Base-by-base conservation (phyloP, 768 basidiomycete genomes). In the Pleurotus ostreatus region DNA sequence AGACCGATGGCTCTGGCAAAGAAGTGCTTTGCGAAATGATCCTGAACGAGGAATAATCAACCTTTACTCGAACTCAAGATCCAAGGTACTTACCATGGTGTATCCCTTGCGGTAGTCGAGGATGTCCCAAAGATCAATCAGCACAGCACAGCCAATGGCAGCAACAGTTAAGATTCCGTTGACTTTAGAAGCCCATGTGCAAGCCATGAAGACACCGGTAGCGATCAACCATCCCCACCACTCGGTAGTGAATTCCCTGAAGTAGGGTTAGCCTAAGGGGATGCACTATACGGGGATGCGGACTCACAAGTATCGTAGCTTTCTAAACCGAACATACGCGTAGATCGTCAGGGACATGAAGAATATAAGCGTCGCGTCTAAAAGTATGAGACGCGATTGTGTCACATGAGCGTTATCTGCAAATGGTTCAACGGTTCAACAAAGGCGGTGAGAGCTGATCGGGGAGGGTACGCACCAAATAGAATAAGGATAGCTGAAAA, bases 141-240 rank as follows among this genome's bases (percentile, higher is more conserved):
- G 66, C 44, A 98, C 97, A 5, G 96, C 96, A 48, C 89, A 78
- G 1, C 97, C 97, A 61, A 99, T 85, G 12, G 91, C 83, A 41
- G 84, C 55, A 56, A 99, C 98, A 1, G 94, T 94, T 59, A 99
- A 78, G 47, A 98, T 77, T 37, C 97, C 97, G 63, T 98, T 98
- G 73, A 98, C 97, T 72, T 99, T 99, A 65, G 95, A 96, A 3
- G 91, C 93, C 82, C 97, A 91, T 1, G 94, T 92, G 70, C 94
- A 94, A 34, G 94, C 93, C 83, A 99, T 92, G 71, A 90, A 94
- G 55, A 87, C 78, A 16, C 97, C 97, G 1, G 96, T 98, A 2
- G 88, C 79, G 41, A 88, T 68, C 40, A 98, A 78, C 96, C 97
- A 99, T 41, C 82, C 81, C 92, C 94, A 99, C 97, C 97, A 99